A percentile compares a stretch with the other conserved stretches of the same genome.
phyloP scores from a whole-genome alignment of 441 rosid genomes.

The Bocquillonia castaneifolia region DNA sequence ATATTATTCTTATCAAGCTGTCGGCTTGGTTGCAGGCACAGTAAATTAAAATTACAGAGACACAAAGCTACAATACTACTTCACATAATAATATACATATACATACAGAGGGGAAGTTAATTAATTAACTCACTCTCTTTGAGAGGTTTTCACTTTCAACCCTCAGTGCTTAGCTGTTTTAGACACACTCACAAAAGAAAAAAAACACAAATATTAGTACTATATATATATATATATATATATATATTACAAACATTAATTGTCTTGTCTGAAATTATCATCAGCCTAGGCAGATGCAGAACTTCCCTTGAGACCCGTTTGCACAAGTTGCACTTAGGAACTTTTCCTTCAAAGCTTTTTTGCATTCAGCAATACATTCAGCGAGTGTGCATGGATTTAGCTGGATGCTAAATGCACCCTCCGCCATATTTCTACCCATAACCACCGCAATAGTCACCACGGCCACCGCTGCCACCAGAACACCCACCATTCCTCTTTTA shows the following conservation, averaged over 20 bases:
- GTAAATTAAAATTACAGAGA: too few relatives aligned
- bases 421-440: conserved; percentile 16
- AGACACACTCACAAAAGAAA: too few relatives aligned
- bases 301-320: conserved; percentile 27
- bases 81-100: too few relatives aligned
- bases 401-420: conserved; percentile 31
- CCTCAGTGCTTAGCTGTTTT: too few relatives aligned
- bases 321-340: conserved; percentile 33
- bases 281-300: conserved; percentile 39
- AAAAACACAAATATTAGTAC: too few relatives aligned
- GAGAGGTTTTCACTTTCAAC: too few relatives aligned
- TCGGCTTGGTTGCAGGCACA: too few relatives aligned
- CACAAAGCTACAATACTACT: too few relatives aligned
- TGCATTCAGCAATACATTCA: conserved; percentile 34
- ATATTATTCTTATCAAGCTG: too few relatives aligned
- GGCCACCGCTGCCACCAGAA: not conserved
- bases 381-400: conserved; percentile 34
- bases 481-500: conserved; percentile 10
- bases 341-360: conserved; percentile 30
- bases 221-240: not conserved
- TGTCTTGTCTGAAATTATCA: not conserved
- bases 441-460: not conserved
- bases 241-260: not conserved
- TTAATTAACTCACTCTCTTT: too few relatives aligned
- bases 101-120: too few relatives aligned